Base-by-base conservation (phyloP, 148 eudicot genomes). In the Persicaria tinctoria region DNA sequence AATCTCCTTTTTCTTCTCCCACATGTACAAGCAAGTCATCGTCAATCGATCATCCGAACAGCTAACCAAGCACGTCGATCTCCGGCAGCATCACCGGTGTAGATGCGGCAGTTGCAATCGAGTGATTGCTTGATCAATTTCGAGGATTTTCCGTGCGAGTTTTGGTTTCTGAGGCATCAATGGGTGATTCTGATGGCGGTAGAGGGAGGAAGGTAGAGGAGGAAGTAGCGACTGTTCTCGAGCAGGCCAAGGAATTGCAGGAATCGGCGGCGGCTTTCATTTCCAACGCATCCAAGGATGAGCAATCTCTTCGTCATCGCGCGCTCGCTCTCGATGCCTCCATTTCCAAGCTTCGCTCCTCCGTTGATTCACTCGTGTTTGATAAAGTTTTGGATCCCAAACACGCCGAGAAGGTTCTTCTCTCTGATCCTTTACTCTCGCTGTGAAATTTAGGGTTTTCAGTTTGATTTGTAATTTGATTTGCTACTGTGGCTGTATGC, bases 211-310 rank as follows among this genome's bases (percentile, higher is more conserved):
- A 56, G 54, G 76, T 83, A 46, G 88, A 76, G 59, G 89, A 86
- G 48, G 89, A 91, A 80, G 92, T 85, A 4, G 82, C 81, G 48
- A 77, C 56, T 68, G 78, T 85, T 47, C 80, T 83, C 53, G 98
- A 91, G 55, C 84, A 84, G 56, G 91, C 89, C 2, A 94, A 90
- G 76, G 98, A 92, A 85, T 72, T 94, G 84, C 97, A 94, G 80
- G 98, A 94, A 7, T 56, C 86, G 12, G 92, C 98, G 3, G 54
- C 97, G 1, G 78, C 92, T 6, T 80, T 87, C 72, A 86, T 90
- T 55, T 86, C 89, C 0, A 86, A 77, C 46, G 84, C 87, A 6
- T 68, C 89, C 0, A 80, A 77, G 59, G 97, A 94, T 9, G 98
- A 94, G 74, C 91, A 88, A 23, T 76, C 83, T 38, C 91, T 94